Evolutionary conservation across 1,139 yeast species (phyloP), one percentile per base, ranked within the genome.

Genomic region (Saccharomyces hybrid): DNA sequence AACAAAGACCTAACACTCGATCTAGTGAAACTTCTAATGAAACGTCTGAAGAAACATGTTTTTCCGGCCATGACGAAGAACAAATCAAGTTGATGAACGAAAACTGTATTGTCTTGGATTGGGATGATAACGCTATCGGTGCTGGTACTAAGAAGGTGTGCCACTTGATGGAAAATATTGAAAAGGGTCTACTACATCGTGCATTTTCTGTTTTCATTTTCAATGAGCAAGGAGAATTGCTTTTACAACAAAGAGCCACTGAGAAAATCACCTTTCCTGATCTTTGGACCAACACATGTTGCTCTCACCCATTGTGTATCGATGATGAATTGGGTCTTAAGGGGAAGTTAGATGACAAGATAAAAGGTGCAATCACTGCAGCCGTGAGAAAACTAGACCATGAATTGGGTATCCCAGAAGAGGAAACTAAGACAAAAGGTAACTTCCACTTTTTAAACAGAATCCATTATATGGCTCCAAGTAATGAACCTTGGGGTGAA

Each of bases 221-320:
- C 75, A 86, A 90, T 70, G 82, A 80, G 48, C 81, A 88, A 52
- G 83, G 84, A 56, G 80, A 86, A 73, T 78, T 95, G 60, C 78
- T 93, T 61, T 78, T 93, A 63, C 99, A 93, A 73, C 96, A 89
- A 73, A 83, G 99, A 64, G 98, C 99, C 0, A 84, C 84, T 56
- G 98, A 93, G 70, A 93, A 93, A 73, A 93, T 93, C 74, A 93
- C 99, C 1, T 93, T 93, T 72, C 96, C 99, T 1, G 82, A 82
- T 56, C 83, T 89, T 86, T 93, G 99, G 99, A 93, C 99, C 47
- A 93, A 93, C 71, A 95, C 99, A 2, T 95, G 99, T 73, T 93
- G 99, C 71, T 91, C 98, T 0, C 99, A 93, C 71, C 99, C 99
- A 5, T 77, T 93, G 56, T 89, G 96, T 57, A 82, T 89, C 27